Evolutionary conservation across 345 rosid species (phyloP).

Genomic region (Rhodamnia rubescens): DNA sequence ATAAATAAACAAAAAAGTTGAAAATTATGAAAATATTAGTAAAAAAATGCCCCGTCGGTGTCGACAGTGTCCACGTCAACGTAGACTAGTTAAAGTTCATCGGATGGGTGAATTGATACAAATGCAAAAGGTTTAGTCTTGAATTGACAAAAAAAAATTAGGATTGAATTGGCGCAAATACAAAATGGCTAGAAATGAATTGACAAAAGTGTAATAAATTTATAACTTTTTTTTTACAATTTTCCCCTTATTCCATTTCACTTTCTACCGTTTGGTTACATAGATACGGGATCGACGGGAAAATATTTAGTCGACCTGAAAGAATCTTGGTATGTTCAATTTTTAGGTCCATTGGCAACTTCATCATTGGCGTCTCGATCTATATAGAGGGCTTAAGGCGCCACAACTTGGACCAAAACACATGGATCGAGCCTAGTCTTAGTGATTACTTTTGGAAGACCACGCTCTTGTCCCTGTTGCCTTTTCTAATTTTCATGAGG

Average conservation of each 20-base stretch:
- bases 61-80: no score
- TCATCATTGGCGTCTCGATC: neutral
- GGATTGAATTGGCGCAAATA: neutral
- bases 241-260: neutral
- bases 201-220: neutral
- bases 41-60: no score
- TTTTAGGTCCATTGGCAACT: neutral
- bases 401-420: neutral
- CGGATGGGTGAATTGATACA: fast-evolving
- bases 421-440: neutral
- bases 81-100: neutral
- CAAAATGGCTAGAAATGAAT: neutral
- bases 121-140: neutral
- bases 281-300: neutral
- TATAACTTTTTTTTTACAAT: neutral
- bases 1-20: no score
- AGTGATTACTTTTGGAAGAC: neutral
- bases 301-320: neutral
- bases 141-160: neutral
- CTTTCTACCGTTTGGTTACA: neutral
- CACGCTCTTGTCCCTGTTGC: neutral
- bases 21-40: no score
- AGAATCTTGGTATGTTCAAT: neutral
- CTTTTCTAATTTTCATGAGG: neutral
- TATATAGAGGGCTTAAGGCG: neutral